A percentile compares a stretch with the other conserved stretches of the same genome.
phyloP scores from a whole-genome alignment of 2,329 filamentous ascomycete species.

The Decorospora gaudefroyi region DNA sequence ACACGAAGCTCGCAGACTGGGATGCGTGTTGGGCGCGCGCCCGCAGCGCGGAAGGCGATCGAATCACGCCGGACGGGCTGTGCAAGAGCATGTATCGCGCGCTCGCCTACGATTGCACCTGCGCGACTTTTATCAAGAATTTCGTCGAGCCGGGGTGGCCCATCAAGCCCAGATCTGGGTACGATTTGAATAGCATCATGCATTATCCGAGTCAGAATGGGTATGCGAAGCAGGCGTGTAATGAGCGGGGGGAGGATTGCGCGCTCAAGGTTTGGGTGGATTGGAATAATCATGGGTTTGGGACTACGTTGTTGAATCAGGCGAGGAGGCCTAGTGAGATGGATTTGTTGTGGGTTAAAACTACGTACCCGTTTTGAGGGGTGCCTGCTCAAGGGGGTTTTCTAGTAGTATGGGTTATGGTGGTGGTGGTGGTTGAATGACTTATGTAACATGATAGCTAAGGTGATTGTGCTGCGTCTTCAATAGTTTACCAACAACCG shows the following conservation, averaged over 20 bases:
- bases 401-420: no score
- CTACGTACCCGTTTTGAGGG: background rate
- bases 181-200: constrained; percentile 4
- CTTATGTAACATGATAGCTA: no score
- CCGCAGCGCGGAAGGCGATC: background rate
- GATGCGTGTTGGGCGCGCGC: background rate
- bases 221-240: background rate
- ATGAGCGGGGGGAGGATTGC: background rate
- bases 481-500: no score
- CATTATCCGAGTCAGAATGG: constrained; percentile 1
- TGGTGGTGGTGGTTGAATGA: no score
- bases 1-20: background rate
- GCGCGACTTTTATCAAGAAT: background rate
- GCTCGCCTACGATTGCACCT: background rate
- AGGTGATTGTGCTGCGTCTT: no score
- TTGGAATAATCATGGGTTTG: background rate
- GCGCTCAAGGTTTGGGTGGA: background rate
- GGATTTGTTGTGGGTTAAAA: constrained; percentile 6
- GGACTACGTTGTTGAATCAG: constrained; percentile 1
- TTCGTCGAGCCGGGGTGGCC: background rate
- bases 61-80: background rate
- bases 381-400: no score
- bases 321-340: constrained; percentile 3
- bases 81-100: background rate
- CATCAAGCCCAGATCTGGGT: background rate